Percentiles rank a stretch among this genome's conserved stretches.
These are phyloP conservation scores for Orbilia ellipsospora DNA, from an alignment of 2,329 filamentous ascomycete species.

Conservation along the genomic window DNA sequence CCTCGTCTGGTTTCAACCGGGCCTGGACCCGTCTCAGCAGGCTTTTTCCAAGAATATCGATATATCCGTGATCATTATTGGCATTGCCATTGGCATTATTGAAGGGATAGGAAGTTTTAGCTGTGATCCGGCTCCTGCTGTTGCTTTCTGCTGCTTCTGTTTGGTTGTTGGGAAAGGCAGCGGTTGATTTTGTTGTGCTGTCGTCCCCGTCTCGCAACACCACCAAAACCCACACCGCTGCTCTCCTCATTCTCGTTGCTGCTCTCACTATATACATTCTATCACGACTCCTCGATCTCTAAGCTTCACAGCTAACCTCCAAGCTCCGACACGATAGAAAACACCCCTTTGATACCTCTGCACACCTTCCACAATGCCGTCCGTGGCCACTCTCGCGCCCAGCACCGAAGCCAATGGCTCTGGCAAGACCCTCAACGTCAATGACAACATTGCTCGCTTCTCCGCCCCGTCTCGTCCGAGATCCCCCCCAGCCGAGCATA, in stretches of 20 bases:
- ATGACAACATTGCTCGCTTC: slow-evolving; percentile 99
- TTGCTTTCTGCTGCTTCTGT: background rate
- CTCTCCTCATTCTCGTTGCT: slow-evolving; percentile 64
- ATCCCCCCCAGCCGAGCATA: slow-evolving; percentile 87
- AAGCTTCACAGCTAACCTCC: slow-evolving; percentile 11
- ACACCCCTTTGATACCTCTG: background rate
- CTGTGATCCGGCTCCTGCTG: too few species aligned
- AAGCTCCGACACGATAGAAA: slow-evolving; percentile 1
- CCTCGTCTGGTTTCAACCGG: slow-evolving; percentile 30
- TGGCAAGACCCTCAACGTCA: slow-evolving; percentile 72
- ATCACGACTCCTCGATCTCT: too few species aligned
- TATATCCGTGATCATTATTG: too few species aligned
- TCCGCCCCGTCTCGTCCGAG: slow-evolving; percentile 88
- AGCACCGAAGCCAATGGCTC: slow-evolving; percentile 58
- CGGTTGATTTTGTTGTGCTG: slow-evolving; percentile 41
- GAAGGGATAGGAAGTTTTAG: too few species aligned
- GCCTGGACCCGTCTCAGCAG: background rate
- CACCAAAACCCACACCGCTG: slow-evolving; percentile 43
- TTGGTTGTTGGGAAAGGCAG: slow-evolving; percentile 30
- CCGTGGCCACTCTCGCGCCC: slow-evolving; percentile 56
- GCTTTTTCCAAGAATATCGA: too few species aligned
- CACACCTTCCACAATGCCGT: slow-evolving; percentile 39
- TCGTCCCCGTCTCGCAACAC: slow-evolving; percentile 36
- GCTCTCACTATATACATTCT: slow-evolving; percentile 63
- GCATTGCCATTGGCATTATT: too few species aligned